A percentile compares a stretch with the other conserved stretches of the same genome.
Conservation (phyloP, 352 stramenopile genomes). For the Phytopythium mirpurense region DNA sequence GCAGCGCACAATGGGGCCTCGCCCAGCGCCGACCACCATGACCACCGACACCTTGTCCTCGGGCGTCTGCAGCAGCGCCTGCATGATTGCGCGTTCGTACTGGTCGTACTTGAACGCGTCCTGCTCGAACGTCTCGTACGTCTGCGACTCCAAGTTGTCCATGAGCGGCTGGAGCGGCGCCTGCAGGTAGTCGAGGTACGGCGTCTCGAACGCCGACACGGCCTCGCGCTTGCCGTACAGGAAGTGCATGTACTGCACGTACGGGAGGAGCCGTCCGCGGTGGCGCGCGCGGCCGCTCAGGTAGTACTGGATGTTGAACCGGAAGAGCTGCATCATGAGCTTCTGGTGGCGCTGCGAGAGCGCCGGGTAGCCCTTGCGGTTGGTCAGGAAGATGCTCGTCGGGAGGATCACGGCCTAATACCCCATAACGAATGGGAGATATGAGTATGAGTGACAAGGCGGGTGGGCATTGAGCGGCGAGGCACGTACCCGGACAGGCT, state of each 20-base stretch:
- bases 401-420: conserved; percentile 87
- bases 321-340: conserved; percentile 64
- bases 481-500: conserved; percentile 63
- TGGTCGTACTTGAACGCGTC: conserved; percentile 98
- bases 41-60: conserved; percentile 72
- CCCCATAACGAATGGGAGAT: too few relatives aligned
- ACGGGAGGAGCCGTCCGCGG: conserved; percentile 63
- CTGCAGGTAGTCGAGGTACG: conserved; percentile 97
- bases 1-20: conserved; percentile 93
- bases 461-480: too few relatives aligned
- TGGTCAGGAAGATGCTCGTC: conserved; percentile 93
- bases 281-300: conserved; percentile 74
- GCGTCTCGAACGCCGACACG: conserved; percentile 88
- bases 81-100: conserved; percentile 93
- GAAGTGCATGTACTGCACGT: conserved; percentile 95
- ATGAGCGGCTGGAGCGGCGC: conserved; percentile 95
- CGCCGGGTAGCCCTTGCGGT: conserved; percentile 94
- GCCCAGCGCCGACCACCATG: conserved; percentile 92
- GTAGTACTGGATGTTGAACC: conserved; percentile 86
- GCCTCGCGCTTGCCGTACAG: conserved; percentile 78
- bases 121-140: conserved; percentile 98
- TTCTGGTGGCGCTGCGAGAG: conserved; percentile 92
- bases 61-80: conserved; percentile 57
- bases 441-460: too few relatives aligned
- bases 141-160: conserved; percentile 98